These are phyloP conservation scores for Plectosphaerella sp. DNA, from an alignment of 2,329 filamentous ascomycete species.

Conservation along the genomic window DNA sequence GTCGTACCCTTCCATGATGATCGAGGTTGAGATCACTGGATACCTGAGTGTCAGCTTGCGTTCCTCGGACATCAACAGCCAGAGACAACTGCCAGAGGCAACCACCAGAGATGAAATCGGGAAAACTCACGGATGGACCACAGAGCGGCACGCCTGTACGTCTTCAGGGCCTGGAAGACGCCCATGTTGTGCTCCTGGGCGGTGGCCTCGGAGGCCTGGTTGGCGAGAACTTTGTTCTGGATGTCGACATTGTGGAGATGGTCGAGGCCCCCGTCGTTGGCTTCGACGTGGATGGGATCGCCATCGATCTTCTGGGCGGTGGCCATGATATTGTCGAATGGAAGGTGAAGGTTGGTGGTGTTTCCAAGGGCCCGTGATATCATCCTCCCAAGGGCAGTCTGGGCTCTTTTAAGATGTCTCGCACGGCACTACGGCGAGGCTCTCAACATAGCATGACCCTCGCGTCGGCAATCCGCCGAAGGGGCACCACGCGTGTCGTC, in stretches of 20 bases:
- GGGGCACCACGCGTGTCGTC: background rate
- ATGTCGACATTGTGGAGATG: conserved; percentile 27
- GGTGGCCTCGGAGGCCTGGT: conserved; percentile 29
- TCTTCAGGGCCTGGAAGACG: conserved; percentile 30
- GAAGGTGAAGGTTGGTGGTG: too few species aligned
- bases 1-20: conserved; percentile 50
- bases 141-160: conserved; percentile 33
- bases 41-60: conserved; percentile 33
- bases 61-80: conserved; percentile 8
- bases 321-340: background rate
- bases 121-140: conserved; percentile 32
- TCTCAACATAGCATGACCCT: too few species aligned
- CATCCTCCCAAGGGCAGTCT: too few species aligned
- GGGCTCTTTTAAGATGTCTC: too few species aligned
- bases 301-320: background rate
- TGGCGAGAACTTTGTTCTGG: conserved; percentile 31
- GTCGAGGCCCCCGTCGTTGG: conserved; percentile 20
- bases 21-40: conserved; percentile 33
- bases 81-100: too few species aligned
- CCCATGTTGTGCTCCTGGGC: conserved; percentile 29
- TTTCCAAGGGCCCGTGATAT: too few species aligned
- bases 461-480: too few species aligned
- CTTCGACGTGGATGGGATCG: conserved; percentile 22
- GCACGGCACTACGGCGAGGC: too few species aligned
- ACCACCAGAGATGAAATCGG: background rate